Conservation (phyloP, 148 eudicot species). For the Selenicereus undatus region DNA sequence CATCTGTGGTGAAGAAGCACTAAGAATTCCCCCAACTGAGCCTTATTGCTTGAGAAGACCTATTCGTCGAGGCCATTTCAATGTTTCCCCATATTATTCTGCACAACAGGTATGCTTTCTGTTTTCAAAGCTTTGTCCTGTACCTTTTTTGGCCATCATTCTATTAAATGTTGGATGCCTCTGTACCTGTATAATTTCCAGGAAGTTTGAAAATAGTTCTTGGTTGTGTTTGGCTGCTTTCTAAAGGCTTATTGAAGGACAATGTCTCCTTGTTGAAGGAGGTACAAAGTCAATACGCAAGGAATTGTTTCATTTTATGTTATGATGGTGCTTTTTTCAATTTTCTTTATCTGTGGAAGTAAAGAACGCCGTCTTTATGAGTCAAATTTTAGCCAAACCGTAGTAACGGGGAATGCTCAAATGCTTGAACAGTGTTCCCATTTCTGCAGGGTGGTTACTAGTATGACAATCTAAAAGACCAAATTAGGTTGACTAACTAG, state of each 20-base stretch:
- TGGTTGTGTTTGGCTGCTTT: neutral
- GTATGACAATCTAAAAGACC: no score
- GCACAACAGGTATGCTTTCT: slow-evolving; percentile 67
- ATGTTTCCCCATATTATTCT: slow-evolving; percentile 83
- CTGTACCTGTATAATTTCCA: neutral
- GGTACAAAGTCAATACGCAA: neutral
- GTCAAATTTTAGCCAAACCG: neutral
- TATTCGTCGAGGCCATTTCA: slow-evolving; percentile 93
- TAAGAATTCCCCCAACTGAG: slow-evolving; percentile 77
- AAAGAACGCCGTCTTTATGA: neutral
- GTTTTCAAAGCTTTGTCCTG: neutral
- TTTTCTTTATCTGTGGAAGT: neutral
- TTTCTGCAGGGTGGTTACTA: neutral
- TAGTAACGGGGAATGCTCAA: neutral
- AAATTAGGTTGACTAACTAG: no score
- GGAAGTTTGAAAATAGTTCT: neutral
- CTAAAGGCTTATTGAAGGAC: neutral
- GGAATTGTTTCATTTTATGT: neutral
- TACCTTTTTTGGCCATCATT: neutral
- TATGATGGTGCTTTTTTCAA: neutral
- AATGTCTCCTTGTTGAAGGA: neutral
- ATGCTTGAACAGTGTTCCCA: neutral
- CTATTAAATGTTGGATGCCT: neutral
- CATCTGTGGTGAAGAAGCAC: slow-evolving; percentile 93
- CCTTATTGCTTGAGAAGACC: slow-evolving; percentile 96